A percentile compares a stretch with the other conserved stretches of the same genome.
Evolutionary conservation across 495 filamentous ascomycete genomes (phyloP).

Genomic region (Cercophora scortea): DNA sequence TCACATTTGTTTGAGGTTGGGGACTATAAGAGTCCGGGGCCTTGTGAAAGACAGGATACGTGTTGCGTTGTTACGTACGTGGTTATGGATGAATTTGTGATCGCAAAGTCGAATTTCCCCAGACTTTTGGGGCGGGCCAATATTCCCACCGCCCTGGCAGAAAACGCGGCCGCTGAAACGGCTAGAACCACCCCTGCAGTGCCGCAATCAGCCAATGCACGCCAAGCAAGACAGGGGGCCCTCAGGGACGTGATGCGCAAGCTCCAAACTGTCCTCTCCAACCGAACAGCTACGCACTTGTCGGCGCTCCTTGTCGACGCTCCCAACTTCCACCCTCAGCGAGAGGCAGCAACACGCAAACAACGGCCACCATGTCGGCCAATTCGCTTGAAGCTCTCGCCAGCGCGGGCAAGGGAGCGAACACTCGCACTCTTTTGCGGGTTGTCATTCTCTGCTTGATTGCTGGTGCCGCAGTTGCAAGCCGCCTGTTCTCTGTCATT

Average conservation of each 20-base stretch:
- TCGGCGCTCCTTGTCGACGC: constrained; percentile 11
- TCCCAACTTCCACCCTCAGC: constrained; percentile 10
- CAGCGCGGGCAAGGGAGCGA: constrained; percentile 44
- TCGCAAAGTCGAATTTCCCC: too few species aligned
- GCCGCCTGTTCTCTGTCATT: constrained; percentile 96
- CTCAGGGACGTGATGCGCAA: constrained; percentile 19
- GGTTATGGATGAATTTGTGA: too few species aligned
- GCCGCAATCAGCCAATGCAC: constrained; percentile 4
- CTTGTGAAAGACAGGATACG: too few species aligned
- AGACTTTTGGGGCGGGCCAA: too few species aligned
- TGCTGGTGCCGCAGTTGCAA: constrained; percentile 85
- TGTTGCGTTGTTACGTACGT: too few species aligned
- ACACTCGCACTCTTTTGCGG: constrained; percentile 77
- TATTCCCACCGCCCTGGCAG: constrained; percentile 7
- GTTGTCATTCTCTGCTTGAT: constrained; percentile 89
- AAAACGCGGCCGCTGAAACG: not conserved
- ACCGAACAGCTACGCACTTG: constrained; percentile 11
- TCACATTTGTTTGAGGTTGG: too few species aligned
- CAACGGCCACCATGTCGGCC: constrained; percentile 32
- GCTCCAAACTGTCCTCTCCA: constrained; percentile 39
- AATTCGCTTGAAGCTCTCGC: constrained; percentile 29
- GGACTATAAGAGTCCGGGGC: too few species aligned
- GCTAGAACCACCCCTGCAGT: constrained; percentile 5
- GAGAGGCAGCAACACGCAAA: constrained; percentile 24
- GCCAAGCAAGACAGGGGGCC: constrained; percentile 15